Conservation (phyloP, 192 early-diverging fungal genomes). For the Linderina pennispora region DNA sequence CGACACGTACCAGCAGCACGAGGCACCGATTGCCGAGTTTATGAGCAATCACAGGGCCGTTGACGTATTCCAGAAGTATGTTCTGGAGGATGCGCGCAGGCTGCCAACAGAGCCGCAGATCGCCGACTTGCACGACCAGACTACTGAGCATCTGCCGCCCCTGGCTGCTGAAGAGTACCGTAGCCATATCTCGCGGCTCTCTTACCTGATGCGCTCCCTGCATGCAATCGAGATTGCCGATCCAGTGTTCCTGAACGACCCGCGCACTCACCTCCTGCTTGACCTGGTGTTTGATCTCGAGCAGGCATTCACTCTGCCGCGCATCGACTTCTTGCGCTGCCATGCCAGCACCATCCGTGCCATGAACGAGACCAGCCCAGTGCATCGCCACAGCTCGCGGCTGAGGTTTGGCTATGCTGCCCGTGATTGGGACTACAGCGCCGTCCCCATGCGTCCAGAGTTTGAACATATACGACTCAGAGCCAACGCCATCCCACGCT, state of each 20-base stretch:
- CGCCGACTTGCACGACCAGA: conserved; percentile 18
- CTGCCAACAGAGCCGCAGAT: conserved; percentile 9
- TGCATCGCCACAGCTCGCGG: too few relatives aligned
- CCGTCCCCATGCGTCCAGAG: neutral
- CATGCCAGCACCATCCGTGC: conserved; percentile 30
- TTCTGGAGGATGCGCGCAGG: conserved; percentile 14
- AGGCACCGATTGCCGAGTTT: conserved; percentile 17
- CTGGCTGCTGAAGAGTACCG: conserved; percentile 34
- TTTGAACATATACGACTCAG: neutral
- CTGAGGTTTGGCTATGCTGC: neutral
- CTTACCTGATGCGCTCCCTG: conserved; percentile 28
- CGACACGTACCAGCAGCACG: conserved; percentile 6
- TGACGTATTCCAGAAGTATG: conserved; percentile 18
- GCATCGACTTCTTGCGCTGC: conserved; percentile 29
- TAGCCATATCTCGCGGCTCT: conserved; percentile 19
- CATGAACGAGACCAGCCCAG: too few relatives aligned
- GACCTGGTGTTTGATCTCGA: conserved; percentile 37
- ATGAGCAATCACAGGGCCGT: conserved; percentile 21
- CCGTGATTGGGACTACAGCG: neutral
- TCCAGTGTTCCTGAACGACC: conserved; percentile 22
- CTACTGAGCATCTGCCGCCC: conserved; percentile 26
- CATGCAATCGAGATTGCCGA: conserved; percentile 34
- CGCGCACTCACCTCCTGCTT: conserved; percentile 26
- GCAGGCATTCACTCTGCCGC: conserved; percentile 20
- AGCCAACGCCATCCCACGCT: neutral